Evolutionary conservation across 75 land plant species (phyloP).

Genomic region (Chamaecyparis obtusa): DNA sequence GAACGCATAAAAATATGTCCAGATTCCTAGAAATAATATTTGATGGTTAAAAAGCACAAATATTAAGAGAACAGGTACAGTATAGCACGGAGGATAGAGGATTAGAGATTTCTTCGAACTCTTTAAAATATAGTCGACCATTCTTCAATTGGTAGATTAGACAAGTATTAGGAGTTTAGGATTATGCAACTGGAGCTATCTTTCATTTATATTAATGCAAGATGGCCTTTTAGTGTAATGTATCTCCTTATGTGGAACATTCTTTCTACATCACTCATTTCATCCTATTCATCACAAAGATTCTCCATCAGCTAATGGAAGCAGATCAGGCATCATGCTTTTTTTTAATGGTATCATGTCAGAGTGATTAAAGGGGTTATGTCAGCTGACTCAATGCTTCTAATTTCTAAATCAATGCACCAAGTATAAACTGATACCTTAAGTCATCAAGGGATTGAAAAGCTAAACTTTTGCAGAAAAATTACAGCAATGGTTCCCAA

Average conservation of each 20-base stretch:
- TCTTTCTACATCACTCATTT: not conserved
- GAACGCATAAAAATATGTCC: not conserved
- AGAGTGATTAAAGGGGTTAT: not conserved
- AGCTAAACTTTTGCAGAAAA: not conserved
- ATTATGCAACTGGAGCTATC: not conserved
- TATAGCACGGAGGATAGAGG: not conserved
- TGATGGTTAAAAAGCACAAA: not conserved
- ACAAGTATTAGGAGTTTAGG: not conserved
- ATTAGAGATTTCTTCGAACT: not conserved
- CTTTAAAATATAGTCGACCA: not conserved
- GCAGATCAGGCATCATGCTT: no score
- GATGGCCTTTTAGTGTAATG: no score
- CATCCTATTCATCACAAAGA: not conserved
- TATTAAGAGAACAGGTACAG: no score
- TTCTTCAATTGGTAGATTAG: not conserved
- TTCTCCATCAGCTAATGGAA: no score
- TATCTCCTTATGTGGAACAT: not conserved
- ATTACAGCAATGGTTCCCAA: not conserved
- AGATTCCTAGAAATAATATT: not conserved
- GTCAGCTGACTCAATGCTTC: not conserved
- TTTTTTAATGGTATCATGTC: no score
- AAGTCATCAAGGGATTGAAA: not conserved
- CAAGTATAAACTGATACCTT: not conserved
- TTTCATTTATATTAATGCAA: not conserved
- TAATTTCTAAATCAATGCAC: not conserved